A percentile compares a stretch with the other conserved stretches of the same genome.
phyloP scores from a whole-genome alignment of 2,329 filamentous ascomycete genomes.

The Clarireedia homoeocarpa region DNA sequence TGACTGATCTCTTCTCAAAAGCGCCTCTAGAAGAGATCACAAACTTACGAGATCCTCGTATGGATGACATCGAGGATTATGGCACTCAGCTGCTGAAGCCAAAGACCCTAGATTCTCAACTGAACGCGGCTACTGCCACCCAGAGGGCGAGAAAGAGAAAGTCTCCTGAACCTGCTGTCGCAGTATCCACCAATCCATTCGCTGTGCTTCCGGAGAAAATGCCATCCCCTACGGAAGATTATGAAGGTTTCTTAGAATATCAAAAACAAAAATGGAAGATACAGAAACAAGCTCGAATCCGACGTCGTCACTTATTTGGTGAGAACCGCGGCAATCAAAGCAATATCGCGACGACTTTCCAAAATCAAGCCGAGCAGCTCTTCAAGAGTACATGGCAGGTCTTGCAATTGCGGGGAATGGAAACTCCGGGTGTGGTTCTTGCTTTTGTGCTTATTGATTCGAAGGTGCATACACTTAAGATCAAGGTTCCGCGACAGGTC shows the following conservation, averaged over 20 bases:
- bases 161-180: constrained; percentile 54
- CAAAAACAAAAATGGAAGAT: constrained; percentile 99
- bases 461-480: constrained; percentile 80
- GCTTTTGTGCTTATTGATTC: constrained; percentile 90
- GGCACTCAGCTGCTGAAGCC: constrained; percentile 60
- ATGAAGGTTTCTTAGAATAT: constrained; percentile 79
- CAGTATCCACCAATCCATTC: constrained; percentile 67
- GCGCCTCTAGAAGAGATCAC: constrained; percentile 66
- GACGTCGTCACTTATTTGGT: constrained; percentile 86
- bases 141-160: constrained; percentile 64
- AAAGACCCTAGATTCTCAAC: constrained; percentile 47
- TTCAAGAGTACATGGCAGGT: constrained; percentile 96
- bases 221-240: constrained; percentile 80
- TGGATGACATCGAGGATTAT: constrained; percentile 75
- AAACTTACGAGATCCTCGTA: constrained; percentile 48
- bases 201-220: constrained; percentile 73
- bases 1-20: constrained; percentile 83
- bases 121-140: constrained; percentile 37
- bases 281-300: constrained; percentile 80
- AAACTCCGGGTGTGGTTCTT: constrained; percentile 76
- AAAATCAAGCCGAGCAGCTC: constrained; percentile 82
- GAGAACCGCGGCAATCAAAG: constrained; percentile 66
- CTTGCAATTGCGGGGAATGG: constrained; percentile 74
- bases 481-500: constrained; percentile 81
- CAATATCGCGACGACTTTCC: constrained; percentile 65